Base-by-base conservation (phyloP, 1,284 basidiomycete genomes). In the Singerocomus rubriflavus region DNA sequence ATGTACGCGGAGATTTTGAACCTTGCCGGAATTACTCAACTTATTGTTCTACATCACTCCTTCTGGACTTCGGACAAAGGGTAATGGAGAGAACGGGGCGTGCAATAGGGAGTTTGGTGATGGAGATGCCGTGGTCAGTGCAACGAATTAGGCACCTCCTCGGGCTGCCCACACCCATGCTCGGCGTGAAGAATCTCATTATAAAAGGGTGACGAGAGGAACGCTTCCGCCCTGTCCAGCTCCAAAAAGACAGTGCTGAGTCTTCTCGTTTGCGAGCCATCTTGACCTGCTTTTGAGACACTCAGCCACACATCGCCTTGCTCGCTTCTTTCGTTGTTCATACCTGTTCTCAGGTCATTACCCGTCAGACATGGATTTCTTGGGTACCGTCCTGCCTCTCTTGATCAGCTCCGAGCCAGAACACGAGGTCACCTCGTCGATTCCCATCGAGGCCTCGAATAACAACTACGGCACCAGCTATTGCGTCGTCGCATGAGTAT, bases 401-500 rank as follows among this genome's bases (percentile, higher is more conserved):
- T 55, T 66, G 10, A 33, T 46, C 31, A 39, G 21, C 39, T 37
- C 51, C 8, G 47, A 58, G 21, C 4, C 26, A 0, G 51, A 54
- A 6, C 21, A 21, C 4, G 47, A 51, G 5, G 33, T 2, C 7
- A 46, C 32, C 9, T 47, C 43, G 5, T 52, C 57, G 14, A 32
- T 44, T 29, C 64, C 62, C 5, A 50, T 56, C 12, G 55, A 65
- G 5, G 36, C 37, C 2, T 32, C 48, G 6, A 21, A 4, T 21
- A 40, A 25, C 21, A 51, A 33, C 27, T 39, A 53, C 11, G 36
- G 34, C 34, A 34, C 26, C 35, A 44, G 12, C 17, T 53, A 44
- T 30, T 63, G 61, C 46, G 52, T 66, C 16, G 34, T 66, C 33
- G 50, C 55, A 52, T 63, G 43, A 66, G 42, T 1, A 14, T n/a